Percentiles rank a stretch among this genome's conserved stretches.
phyloP scores from a whole-genome alignment of 2,329 filamentous ascomycete genomes.

The Exophiala calicioides region DNA sequence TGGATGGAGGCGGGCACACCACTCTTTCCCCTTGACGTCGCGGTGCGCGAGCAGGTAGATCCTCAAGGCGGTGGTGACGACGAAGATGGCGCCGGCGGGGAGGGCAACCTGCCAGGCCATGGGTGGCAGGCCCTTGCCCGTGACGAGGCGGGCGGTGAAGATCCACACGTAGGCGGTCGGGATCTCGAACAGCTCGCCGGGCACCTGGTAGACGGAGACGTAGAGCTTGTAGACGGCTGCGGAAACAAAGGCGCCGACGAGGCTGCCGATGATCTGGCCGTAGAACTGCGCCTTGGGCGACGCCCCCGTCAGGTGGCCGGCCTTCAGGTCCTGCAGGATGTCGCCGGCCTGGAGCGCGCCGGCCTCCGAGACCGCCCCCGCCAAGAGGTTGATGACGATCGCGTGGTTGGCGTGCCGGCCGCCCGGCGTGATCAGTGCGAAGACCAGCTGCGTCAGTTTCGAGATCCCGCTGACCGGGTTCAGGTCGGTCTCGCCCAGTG shows the following conservation, averaged over 20 bases:
- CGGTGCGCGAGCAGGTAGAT: slow-evolving; percentile 44
- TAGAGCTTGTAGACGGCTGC: slow-evolving; percentile 89
- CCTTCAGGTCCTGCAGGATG: slow-evolving; percentile 96
- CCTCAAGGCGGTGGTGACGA: slow-evolving; percentile 67
- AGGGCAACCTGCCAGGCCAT: slow-evolving; percentile 81
- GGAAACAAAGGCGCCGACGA: slow-evolving; percentile 80
- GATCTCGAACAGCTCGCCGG: slow-evolving; percentile 86
- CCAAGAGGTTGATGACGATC: slow-evolving; percentile 92
- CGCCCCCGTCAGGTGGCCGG: slow-evolving; percentile 87
- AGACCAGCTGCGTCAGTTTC: slow-evolving; percentile 93
- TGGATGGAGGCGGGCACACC: slow-evolving; percentile 35
- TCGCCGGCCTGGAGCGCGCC: slow-evolving; percentile 93
- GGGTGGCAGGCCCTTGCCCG: slow-evolving; percentile 79
- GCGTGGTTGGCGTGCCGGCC: slow-evolving; percentile 78
- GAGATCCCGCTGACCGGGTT: slow-evolving; percentile 96
- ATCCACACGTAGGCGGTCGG: slow-evolving; percentile 97
- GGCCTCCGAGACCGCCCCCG: slow-evolving; percentile 81
- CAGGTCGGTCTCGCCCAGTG: slow-evolving; percentile 79
- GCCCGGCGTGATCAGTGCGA: slow-evolving; percentile 83
- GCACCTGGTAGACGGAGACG: slow-evolving; percentile 83
- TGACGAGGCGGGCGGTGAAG: slow-evolving; percentile 90
- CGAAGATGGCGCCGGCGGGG: slow-evolving; percentile 73
- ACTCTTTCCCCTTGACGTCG: slow-evolving; percentile 25
- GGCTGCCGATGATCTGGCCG: slow-evolving; percentile 89
- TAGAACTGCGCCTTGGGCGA: slow-evolving; percentile 95